Evolutionary conservation across 768 basidiomycete genomes (phyloP).

Genomic region (Russula vinacea): DNA sequence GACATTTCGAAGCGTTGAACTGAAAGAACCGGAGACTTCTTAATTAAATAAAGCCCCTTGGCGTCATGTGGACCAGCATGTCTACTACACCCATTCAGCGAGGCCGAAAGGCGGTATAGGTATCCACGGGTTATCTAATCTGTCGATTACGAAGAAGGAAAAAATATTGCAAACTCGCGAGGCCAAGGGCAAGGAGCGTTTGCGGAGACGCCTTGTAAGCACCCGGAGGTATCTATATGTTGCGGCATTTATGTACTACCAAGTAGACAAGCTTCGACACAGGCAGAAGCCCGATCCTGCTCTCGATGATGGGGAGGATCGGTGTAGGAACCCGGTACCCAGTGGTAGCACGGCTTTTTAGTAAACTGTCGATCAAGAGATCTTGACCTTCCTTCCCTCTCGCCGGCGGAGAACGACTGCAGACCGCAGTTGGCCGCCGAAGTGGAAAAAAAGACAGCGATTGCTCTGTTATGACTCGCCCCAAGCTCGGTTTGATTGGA

Average conservation of each 20-base stretch:
- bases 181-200: background rate
- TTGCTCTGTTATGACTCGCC: background rate
- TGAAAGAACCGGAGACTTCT: background rate
- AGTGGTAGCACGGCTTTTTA: constrained; percentile 12
- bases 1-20: background rate
- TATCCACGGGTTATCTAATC: background rate
- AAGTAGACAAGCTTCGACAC: constrained; percentile 2
- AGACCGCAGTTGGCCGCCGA: constrained; percentile 11
- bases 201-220: background rate
- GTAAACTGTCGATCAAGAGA: constrained; percentile 20
- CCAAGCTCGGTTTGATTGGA: background rate
- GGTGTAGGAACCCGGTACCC: constrained; percentile 19
- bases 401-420: background rate
- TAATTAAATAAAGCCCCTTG: background rate
- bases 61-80: background rate
- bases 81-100: background rate
- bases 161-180: background rate
- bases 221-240: background rate
- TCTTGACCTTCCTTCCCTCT: background rate
- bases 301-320: constrained; percentile 17
- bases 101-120: background rate
- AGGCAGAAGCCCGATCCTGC: constrained; percentile 8
- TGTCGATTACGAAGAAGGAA: background rate
- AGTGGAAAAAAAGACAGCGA: background rate
- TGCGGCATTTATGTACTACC: background rate